Evolutionary conservation across 164 flowering plant genomes (phyloP), one percentile per base, ranked within the genome.

Genomic region (Magnolia sinica): DNA sequence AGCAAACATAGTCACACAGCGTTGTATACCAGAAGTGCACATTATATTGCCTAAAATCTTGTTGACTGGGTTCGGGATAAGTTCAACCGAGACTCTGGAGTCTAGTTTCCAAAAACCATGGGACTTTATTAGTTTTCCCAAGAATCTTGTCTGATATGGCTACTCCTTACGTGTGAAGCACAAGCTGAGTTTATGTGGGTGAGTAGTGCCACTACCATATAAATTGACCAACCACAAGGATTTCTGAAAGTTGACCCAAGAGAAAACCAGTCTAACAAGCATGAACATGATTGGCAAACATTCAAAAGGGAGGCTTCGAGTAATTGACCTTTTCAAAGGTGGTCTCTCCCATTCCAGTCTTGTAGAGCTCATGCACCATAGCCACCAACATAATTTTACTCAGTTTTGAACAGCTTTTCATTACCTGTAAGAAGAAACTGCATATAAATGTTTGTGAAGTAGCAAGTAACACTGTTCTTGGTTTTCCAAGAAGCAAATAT

Each of bases 291-390:
- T 37, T 37, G 45, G 55, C 3, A 68, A 63, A 67, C 29, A 18
- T 66, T 64, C 10, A 61, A 55, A 29, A 58, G 29, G n/a, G 23
- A 63, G 18, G 61, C 18, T 55, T 58, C 64, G 18, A 59, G 75
- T 73, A 27, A 64, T 9, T 81, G 61, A 94, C 99, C 97, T 91
- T 90, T 75, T 92, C 98, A 86, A 96, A 96, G 69, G 93, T 91
- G 49, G 94, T 91, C 81, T 94, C 97, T 45, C 87, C 88, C 93
- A 91, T 90, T 80, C 98, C 99, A 71, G 97, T 92, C 82, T 88
- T 91, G 74, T 96, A 88, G 27, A 91, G 94, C 81, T 96, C 98
- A 77, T 91, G 89, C 72, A 94, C 98, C 98, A 96, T 85, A 64
- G 97, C 97, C 71, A 90, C 88, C 82, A 96, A 84, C 80, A 96